Percentiles rank a stretch among this genome's conserved stretches.
Evolutionary conservation across 345 rosid genomes (phyloP).

Genomic region (Brassica carinata): DNA sequence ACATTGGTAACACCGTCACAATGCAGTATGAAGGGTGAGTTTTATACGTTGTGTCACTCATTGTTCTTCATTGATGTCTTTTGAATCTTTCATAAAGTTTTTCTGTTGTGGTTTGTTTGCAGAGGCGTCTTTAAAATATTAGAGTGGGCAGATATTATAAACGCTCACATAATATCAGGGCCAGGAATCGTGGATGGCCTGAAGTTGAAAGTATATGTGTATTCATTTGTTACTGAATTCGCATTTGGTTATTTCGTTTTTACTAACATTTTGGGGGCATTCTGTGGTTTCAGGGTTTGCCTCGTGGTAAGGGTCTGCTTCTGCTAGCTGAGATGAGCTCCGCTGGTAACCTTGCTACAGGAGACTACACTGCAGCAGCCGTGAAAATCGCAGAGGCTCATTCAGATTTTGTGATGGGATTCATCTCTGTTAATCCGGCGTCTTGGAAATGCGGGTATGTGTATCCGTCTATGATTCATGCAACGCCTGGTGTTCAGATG

Average conservation of each 20-base stretch:
- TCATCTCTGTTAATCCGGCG: slow-evolving; percentile 94
- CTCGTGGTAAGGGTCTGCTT: slow-evolving; percentile 83
- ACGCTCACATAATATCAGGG: slow-evolving; percentile 87
- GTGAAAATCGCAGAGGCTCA: slow-evolving; percentile 90
- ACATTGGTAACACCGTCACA: slow-evolving; percentile 97
- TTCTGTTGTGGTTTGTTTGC: slow-evolving; percentile 18
- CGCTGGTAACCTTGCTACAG: slow-evolving; percentile 95
- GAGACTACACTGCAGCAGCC: slow-evolving; percentile 92
- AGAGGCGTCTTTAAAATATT: slow-evolving; percentile 81
- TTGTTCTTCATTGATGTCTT: not conserved
- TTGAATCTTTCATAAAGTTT: not conserved
- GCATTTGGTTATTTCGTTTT: not conserved
- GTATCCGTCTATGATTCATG: slow-evolving; percentile 87
- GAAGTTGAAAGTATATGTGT: slow-evolving; percentile 67
- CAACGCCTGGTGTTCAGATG: slow-evolving; percentile 98
- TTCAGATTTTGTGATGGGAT: slow-evolving; percentile 95
- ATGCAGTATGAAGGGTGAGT: slow-evolving; percentile 97
- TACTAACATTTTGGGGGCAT: not conserved
- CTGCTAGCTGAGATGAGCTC: slow-evolving; percentile 99
- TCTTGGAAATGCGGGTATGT: slow-evolving; percentile 90
- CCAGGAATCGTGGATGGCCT: slow-evolving; percentile 93
- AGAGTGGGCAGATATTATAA: slow-evolving; percentile 95
- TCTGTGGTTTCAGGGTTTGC: slow-evolving; percentile 65
- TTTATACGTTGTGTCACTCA: not conserved
- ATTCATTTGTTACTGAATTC: not conserved